These are phyloP conservation scores for Fusarium torulosum DNA, from an alignment of 2,329 filamentous ascomycete genomes.

Conservation along the genomic window DNA sequence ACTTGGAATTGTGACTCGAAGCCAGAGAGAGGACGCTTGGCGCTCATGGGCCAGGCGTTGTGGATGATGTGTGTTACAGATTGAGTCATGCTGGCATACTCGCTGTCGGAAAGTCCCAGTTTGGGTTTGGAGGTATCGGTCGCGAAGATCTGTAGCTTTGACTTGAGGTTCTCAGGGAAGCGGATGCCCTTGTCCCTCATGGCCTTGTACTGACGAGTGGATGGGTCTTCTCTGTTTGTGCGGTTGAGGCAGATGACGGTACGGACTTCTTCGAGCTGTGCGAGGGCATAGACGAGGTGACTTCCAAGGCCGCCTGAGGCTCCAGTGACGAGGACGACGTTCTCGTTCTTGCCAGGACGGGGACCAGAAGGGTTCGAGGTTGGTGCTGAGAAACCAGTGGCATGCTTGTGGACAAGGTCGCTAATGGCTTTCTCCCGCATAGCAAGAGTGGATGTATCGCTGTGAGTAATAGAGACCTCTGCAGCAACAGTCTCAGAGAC, in stretches of 20 bases:
- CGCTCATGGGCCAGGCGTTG: slow-evolving; percentile 45
- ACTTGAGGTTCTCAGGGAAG: slow-evolving; percentile 19
- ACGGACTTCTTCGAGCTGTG: slow-evolving; percentile 22
- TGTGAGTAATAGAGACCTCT: neutral
- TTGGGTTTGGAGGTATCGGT: slow-evolving; percentile 17
- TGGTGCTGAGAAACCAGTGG: slow-evolving; percentile 1
- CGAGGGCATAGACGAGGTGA: slow-evolving; percentile 31
- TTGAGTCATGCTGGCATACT: neutral
- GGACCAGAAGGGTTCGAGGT: neutral
- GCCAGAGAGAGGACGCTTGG: slow-evolving; percentile 32
- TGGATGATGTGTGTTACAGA: slow-evolving; percentile 32
- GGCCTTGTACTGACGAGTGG: slow-evolving; percentile 17
- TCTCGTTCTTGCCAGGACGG: neutral
- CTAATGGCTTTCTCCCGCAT: slow-evolving; percentile 11
- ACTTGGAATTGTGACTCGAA: slow-evolving; percentile 42
- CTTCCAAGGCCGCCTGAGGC: slow-evolving; percentile 24
- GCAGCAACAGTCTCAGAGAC: neutral
- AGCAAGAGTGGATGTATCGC: neutral
- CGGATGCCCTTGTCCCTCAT: slow-evolving; percentile 37
- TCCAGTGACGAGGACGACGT: slow-evolving; percentile 18
- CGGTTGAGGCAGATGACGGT: slow-evolving; percentile 30
- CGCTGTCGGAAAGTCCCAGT: slow-evolving; percentile 8
- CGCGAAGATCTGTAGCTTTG: slow-evolving; percentile 21
- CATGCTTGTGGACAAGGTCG: slow-evolving; percentile 22
- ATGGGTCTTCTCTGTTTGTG: neutral